Evolutionary conservation across 202 grass and related monocot genomes (phyloP).

Genomic region (Alloteropsis angusta): DNA sequence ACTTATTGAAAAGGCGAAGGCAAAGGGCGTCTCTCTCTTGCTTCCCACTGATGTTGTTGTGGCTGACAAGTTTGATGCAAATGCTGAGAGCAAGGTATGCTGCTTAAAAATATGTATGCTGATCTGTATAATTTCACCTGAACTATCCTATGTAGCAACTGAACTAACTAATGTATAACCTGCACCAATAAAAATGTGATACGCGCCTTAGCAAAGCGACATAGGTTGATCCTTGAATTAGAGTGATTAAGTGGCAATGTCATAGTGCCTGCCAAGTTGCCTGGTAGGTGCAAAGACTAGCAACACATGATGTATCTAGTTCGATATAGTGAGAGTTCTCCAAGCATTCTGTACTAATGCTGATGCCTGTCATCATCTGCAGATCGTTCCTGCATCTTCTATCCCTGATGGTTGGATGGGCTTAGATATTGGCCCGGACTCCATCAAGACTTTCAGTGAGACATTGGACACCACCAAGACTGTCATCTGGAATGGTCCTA

Average conservation of each 20-base stretch:
- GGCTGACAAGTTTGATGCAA: conserved; percentile 58
- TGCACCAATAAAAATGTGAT: neutral
- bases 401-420: conserved; percentile 78
- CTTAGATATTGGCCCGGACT: conserved; percentile 61
- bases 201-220: neutral
- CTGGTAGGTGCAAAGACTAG: neutral
- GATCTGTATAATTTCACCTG: neutral
- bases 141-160: neutral
- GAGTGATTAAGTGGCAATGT: neutral
- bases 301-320: neutral
- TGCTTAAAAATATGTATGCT: neutral
- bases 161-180: neutral
- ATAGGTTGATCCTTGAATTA: neutral
- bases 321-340: neutral
- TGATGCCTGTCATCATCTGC: neutral
- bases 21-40: conserved; percentile 51
- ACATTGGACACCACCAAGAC: conserved; percentile 56
- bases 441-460: conserved; percentile 50
- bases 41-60: conserved; percentile 63
- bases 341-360: neutral
- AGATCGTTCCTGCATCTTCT: conserved; percentile 59
- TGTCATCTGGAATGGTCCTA: conserved; percentile 76
- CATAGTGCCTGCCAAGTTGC: neutral
- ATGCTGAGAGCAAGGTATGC: conserved; percentile 74
- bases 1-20: conserved; percentile 55